Evolutionary conservation across 2,329 filamentous ascomycete genomes (phyloP), one percentile per base, ranked within the genome.

Genomic region (Periconia sp.): DNA sequence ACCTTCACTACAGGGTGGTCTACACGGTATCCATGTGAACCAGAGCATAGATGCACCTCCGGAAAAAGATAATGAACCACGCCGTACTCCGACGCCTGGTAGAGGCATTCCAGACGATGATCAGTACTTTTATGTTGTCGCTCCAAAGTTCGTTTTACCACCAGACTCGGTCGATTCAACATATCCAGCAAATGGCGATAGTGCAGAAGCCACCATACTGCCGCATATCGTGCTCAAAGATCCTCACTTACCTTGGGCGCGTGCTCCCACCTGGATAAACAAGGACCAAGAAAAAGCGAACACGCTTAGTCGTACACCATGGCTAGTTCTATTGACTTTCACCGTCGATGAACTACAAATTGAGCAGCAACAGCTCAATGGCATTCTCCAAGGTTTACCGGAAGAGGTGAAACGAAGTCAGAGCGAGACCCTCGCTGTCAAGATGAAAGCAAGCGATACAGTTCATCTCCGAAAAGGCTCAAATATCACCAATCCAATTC

Each of bases 151-250:
- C 24, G 17, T n/a, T 12, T 19, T 40, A 7, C 21, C 26, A 10
- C 7, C 4, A 7, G 33, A 40, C 10, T 11, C 7, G 8, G 26
- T 40, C 25, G 4, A 40, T 19, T 16, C 9, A 16, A 10, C 4
- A 4, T 40, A 40, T 33, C 76, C 76, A 0, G 69, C 72, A 0
- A 30, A 54, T 1, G 75, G 73, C 0, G 61, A 74, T 36, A 31
- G 45, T 0, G 75, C 69, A n/a, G 43, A 59, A 1, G 40, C 38
- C 4, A 23, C 54, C 0, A 64, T 71, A 1, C 49, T 78, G 3
- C 76, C 76, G 1, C 74, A 78, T 48, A 49, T 78, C 0, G 72
- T 78, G 4, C 59, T 78, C 15, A 72, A 50, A 1, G 73, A 78
- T 45, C 69, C 73, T 0, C 62, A 69, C 40, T 46, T 76, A 1